Base-by-base conservation (phyloP, 352 stramenopile genomes). In the Pythium sp. region DNA sequence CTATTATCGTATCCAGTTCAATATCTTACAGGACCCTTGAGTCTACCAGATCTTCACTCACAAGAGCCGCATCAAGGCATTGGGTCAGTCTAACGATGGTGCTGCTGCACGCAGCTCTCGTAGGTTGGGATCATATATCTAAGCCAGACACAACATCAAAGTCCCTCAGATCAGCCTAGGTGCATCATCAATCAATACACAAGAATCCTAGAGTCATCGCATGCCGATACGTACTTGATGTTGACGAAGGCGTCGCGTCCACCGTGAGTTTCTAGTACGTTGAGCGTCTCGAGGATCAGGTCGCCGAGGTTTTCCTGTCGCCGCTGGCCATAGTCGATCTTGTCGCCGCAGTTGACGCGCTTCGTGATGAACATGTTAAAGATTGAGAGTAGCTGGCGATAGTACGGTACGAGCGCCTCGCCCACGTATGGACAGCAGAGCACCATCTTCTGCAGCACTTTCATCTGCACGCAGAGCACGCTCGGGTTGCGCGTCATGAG, bases 41-140 rank as follows among this genome's bases (percentile, higher is more conserved):
- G 15, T 18, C 43, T 49, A 26, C 24, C 24, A 26, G 24, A 15
- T 43, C 36, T 46, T 65, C 32, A 38, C 22, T 65, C 41, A 28
- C 43, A 20, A 41, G 18, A 60, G 7, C 1, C 14, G 8, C 5
- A 18, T 15, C 49, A 8, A 15, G 22, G 22, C 22, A 15, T 32
- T 22, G 15, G 24, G 22, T 32, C 32, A 28, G 54, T 24, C 9
- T 67, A 71, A 14, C 66, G 51, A 38, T 22, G 38, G 7, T 46
- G 54, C 7, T 64, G 73, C 58, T 84, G 71, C 47, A 85, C 76
- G 70, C 93, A 97, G 78, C 88, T 97, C 77, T 98, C 91, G 72
- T 98, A 99, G 5, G 96, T 97, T 9, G 96, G 96, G 30, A 99
- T 91, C 79, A 99, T 95, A 73, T 99, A 99, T 87, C 92, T 68